These are phyloP conservation scores for Solanum sejunctum DNA, from an alignment of 257 asterid species.

Conservation along the genomic window DNA sequence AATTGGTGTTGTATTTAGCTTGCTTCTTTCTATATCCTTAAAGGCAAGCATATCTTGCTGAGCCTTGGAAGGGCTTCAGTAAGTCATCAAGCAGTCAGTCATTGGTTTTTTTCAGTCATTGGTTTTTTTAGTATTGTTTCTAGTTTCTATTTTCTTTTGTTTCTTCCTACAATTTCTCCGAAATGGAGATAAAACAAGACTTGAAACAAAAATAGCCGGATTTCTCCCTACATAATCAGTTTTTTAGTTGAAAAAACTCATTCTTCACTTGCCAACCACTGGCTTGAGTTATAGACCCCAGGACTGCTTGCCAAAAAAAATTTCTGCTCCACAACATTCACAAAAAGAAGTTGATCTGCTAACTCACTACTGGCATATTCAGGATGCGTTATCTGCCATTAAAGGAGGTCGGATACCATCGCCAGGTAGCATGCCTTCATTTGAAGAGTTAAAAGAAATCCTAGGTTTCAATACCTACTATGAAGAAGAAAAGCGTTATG, in stretches of 20 bases:
- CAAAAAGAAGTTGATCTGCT: not conserved
- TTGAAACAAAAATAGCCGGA: not conserved
- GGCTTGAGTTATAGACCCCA: not conserved
- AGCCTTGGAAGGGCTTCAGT: not conserved
- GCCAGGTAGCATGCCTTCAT: conserved; percentile 89
- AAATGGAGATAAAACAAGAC: not conserved
- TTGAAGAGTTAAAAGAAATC: conserved; percentile 79
- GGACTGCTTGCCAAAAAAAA: not conserved
- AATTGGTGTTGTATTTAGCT: not conserved
- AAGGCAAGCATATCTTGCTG: not conserved
- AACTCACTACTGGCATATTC: conserved; percentile 8
- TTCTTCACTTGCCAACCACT: not conserved
- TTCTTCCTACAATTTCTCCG: not conserved
- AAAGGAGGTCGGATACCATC: conserved; percentile 88
- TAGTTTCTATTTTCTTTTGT: not conserved
- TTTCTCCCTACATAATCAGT: not conserved
- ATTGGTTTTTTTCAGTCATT: not conserved
- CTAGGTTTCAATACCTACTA: conserved; percentile 72
- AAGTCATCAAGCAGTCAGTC: not conserved
- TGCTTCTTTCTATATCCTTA: not conserved
- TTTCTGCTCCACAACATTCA: not conserved
- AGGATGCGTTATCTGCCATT: conserved; percentile 81
- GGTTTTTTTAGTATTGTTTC: not conserved
- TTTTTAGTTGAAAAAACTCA: not conserved
- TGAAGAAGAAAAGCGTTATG: conserved; percentile 62